phyloP scores from a whole-genome alignment of 805 yeast species.

The Candida khao-thaluensis region DNA sequence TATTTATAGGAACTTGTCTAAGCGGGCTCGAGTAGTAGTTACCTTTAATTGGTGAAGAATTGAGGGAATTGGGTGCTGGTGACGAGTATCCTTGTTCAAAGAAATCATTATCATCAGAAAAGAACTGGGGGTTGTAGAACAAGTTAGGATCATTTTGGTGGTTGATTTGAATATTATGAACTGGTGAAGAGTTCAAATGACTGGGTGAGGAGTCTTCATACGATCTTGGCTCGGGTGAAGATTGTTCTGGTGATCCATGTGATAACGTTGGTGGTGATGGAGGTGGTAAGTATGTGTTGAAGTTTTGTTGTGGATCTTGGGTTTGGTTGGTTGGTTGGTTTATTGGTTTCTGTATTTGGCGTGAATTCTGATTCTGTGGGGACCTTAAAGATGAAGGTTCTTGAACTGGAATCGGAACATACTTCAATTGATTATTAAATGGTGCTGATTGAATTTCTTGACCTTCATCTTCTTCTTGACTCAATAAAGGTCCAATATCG shows the following conservation, averaged over 20 bases:
- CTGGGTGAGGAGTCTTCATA: conserved; percentile 33
- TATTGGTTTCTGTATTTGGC: conserved; percentile 8
- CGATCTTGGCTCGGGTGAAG: conserved; percentile 34
- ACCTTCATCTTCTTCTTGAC: conserved; percentile 1
- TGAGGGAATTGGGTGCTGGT: conserved; percentile 23
- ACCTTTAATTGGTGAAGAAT: conserved; percentile 33
- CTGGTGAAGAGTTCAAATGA: conserved; percentile 22
- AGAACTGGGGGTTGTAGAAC: conserved; percentile 42
- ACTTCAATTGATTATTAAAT: conserved; percentile 19
- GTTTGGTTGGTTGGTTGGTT: conserved; percentile 2
- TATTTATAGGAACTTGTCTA: conserved; percentile 16
- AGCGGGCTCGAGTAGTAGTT: conserved; percentile 17
- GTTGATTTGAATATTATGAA: conserved; percentile 16
- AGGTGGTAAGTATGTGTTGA: conserved; percentile 30
- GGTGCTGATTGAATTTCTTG: conserved; percentile 4
- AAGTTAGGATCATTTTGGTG: conserved; percentile 11
- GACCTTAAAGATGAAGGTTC: conserved; percentile 21
- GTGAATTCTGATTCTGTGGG: conserved; percentile 8
- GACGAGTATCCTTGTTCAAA: conserved; percentile 20
- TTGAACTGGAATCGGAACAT: conserved; percentile 43
- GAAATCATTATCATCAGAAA: conserved; percentile 28
- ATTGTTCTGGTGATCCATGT: conserved; percentile 37
- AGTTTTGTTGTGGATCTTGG: background rate
- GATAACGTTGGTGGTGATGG: conserved; percentile 35
- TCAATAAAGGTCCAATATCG: conserved; percentile 35